Base-by-base conservation (phyloP, 768 basidiomycete genomes). In the Rossbeevera mucosa region DNA sequence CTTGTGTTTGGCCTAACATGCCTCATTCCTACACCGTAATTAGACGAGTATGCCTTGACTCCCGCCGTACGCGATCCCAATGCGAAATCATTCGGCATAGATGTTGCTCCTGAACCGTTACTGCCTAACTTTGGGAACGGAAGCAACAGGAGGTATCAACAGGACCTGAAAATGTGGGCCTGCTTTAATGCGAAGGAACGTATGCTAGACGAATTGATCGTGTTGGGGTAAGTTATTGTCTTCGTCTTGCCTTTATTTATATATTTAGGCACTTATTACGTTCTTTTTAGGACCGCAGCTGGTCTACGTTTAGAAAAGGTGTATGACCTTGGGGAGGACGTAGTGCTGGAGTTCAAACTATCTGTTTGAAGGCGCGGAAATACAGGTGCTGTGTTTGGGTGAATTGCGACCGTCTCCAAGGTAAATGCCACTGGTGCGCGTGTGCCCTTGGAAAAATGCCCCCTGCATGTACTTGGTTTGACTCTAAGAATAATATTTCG, bases 41-140 rank as follows among this genome's bases (percentile, higher is more conserved):
- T 18, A 67, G 65, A 67, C 11, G 64, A 66, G 38, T 60, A 57
- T 5, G 56, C 55, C 22, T 11, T 66, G 40, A 51, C 31, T 16
- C 40, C 50, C 5, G 60, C 58, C 14, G 31, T 50, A 21, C 53
- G 46, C 16, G 54, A 58, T 21, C 44, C 49, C 13, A 51, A 25
- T 26, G 36, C 40, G 4, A 49, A 53, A 9, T 53, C 49, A 7
- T 53, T 46, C 25, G 54, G 51, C 36, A 33, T 55, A 65, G 62
- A 64, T 7, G 47, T 58, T 54, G 77, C 75, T 1, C 77, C 77
- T 0, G 71, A 72, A 47, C 79, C 76, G 0, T 63, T 81, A 43
- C 65, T 79, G 2, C 71, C 78, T 5, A 79, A 79, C 59, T 79
- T 72, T 48, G 77, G 76, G 24, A 66, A 71, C 6, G 78, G 74